Percentiles rank a stretch among this genome's conserved stretches.
Conservation (phyloP, 257 asterid species). For the Lavandula angustifolia region DNA sequence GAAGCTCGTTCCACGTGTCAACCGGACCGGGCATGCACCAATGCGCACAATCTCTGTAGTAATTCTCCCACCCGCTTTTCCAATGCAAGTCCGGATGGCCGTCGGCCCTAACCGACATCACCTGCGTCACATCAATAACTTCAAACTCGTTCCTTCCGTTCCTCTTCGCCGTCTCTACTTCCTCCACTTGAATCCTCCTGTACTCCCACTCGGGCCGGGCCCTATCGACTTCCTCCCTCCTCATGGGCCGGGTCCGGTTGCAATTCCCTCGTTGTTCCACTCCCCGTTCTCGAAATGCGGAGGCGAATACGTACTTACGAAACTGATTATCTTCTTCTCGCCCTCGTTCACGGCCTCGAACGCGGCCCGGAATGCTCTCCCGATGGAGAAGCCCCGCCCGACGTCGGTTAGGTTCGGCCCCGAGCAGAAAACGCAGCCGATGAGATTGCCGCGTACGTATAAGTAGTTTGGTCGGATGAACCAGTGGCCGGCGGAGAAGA, state of each 20-base stretch:
- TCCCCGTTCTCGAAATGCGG: constrained; percentile 55
- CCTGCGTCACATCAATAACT: constrained; percentile 47
- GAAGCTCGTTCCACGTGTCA: constrained; percentile 58
- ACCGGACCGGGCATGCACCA: constrained; percentile 68
- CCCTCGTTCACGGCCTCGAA: constrained; percentile 39
- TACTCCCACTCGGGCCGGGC: constrained; percentile 35
- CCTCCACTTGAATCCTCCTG: constrained; percentile 47
- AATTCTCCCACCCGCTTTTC: constrained; percentile 49
- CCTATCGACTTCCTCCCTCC: constrained; percentile 26
- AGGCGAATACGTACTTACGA: constrained; percentile 53
- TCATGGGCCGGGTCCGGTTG: constrained; percentile 38
- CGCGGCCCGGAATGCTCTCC: constrained; percentile 41
- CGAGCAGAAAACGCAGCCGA: constrained; percentile 52
- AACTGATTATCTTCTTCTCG: constrained; percentile 29
- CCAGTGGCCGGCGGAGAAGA: constrained; percentile 57
- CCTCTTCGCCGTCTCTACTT: constrained; percentile 46
- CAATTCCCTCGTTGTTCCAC: constrained; percentile 53
- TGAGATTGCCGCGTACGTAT: constrained; percentile 35
- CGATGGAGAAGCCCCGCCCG: constrained; percentile 37
- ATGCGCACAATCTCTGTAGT: constrained; percentile 52
- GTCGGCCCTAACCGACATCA: constrained; percentile 50
- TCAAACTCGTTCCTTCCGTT: constrained; percentile 39
- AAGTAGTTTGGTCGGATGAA: constrained; percentile 43
- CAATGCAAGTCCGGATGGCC: constrained; percentile 53
- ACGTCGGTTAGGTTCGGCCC: constrained; percentile 31